These are phyloP conservation scores for Fusarium pininemorale DNA, from an alignment of 2,329 filamentous ascomycete species.

Conservation along the genomic window DNA sequence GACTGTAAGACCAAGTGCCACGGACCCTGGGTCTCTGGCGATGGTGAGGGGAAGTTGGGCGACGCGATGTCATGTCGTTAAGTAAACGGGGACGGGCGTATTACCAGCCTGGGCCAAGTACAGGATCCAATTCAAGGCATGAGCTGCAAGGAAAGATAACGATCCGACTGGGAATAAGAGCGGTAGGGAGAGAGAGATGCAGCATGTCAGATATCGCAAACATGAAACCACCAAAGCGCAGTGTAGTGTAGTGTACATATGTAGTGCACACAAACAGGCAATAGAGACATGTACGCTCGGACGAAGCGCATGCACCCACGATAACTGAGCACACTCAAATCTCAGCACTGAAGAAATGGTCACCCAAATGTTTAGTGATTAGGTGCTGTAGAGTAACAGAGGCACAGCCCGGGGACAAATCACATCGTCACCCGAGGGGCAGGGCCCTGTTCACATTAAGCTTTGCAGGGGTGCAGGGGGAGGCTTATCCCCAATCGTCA, in stretches of 20 bases:
- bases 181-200: background rate
- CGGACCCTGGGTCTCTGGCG: background rate
- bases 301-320: background rate
- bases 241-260: background rate
- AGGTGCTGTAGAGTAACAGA: background rate
- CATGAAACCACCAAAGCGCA: background rate
- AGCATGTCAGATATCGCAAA: background rate
- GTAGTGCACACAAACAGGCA: background rate
- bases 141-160: background rate
- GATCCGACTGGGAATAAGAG: background rate
- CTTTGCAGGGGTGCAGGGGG: background rate
- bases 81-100: background rate
- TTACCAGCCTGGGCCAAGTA: background rate
- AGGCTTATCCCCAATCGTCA: background rate
- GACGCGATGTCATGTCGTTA: background rate
- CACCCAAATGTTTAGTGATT: background rate
- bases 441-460: background rate
- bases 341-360: background rate
- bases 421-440: background rate
- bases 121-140: background rate
- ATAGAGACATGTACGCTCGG: conserved; percentile 8
- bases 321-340: background rate
- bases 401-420: background rate
- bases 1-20: background rate
- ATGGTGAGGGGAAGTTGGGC: background rate